Base-by-base conservation (phyloP, 2,329 filamentous ascomycete species). In the Aspergillus fumigatus region DNA sequence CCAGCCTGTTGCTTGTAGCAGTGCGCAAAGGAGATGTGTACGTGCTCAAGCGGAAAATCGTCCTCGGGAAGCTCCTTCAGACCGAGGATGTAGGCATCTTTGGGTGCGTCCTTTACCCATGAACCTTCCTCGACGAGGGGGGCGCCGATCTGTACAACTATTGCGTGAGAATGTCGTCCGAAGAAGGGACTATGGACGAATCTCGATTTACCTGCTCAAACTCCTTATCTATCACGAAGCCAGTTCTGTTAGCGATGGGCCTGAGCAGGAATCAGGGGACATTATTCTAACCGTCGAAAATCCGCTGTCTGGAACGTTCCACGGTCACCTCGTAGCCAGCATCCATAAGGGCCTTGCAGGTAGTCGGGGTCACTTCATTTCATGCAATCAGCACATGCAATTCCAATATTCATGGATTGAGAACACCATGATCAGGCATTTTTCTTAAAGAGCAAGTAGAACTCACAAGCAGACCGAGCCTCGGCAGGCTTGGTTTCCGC, bases 41-140 rank as follows among this genome's bases (percentile, higher is more conserved):
- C 84, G 70, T 93, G 88, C 77, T 88, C 84, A 53, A 92, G 82
- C 45, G 88, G 86, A 68, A 85, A 64, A 58, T 84, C 82, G 68
- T 90, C 86, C 65, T 88, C 87, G 25, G 86, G 86, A 10, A 92
- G 81, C 76, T 92, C 89, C 81, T 92, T 92, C 58, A 92, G 80
- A 43, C 89, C 89, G 56, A 92, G 75, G 59, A 92, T 86, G 66
- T 91, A 84, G 69, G 88, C 81, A 60, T 89, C 85, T 62, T 79
- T 75, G 41, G 88, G 85, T 1, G 84, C 88, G 56, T 88, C 79
- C 53, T 80, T 79, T 35, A 71, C 72, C 88, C 88, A 92, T 51
- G 80, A 83, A 45, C 87, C 84, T 61, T 84, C 82, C 14, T 83
- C 80, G 14, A 91, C 84, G 23, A 92, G 78, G 14, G 78, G 82